Conservation (phyloP, 1,284 basidiomycete genomes). For the Apiotrichum siamense region DNA sequence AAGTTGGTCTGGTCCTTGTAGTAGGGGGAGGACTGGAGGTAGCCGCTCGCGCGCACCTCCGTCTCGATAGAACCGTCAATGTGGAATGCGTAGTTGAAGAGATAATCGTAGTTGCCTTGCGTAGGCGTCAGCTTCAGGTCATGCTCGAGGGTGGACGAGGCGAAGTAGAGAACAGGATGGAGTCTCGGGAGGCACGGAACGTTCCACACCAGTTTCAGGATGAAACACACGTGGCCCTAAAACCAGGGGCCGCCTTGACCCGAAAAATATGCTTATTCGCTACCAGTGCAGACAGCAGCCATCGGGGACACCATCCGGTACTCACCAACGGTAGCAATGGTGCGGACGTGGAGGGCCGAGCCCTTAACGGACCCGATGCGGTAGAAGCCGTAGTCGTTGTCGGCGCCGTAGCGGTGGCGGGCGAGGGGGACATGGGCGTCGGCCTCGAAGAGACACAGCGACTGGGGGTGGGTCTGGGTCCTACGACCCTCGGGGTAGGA, state of each 20-base stretch:
- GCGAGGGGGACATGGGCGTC: conserved; percentile 57
- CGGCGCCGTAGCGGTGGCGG: conserved; percentile 48
- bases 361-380: conserved; percentile 54
- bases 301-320: no score
- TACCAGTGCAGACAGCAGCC: no score
- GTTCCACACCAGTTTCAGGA: no score
- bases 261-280: no score
- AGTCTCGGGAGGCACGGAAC: no score
- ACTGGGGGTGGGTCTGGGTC: conserved; percentile 51
- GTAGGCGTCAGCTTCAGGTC: no score
- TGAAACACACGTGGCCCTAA: no score
- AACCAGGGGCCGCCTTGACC: no score
- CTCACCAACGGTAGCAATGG: conserved; percentile 56
- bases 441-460: conserved; percentile 62
- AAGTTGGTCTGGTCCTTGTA: conserved; percentile 52
- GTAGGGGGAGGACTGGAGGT: conserved; percentile 60
- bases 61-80: conserved; percentile 63
- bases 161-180: no score
- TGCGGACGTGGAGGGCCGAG: conserved; percentile 56
- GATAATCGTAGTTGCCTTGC: conserved; percentile 56
- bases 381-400: no score
- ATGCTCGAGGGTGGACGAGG: no score
- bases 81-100: conserved; percentile 61
- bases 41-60: conserved; percentile 60
- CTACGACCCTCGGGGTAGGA: conserved; percentile 53